Evolutionary conservation across 1,284 basidiomycete species (phyloP).

Genomic region (Pterulicium gracile): DNA sequence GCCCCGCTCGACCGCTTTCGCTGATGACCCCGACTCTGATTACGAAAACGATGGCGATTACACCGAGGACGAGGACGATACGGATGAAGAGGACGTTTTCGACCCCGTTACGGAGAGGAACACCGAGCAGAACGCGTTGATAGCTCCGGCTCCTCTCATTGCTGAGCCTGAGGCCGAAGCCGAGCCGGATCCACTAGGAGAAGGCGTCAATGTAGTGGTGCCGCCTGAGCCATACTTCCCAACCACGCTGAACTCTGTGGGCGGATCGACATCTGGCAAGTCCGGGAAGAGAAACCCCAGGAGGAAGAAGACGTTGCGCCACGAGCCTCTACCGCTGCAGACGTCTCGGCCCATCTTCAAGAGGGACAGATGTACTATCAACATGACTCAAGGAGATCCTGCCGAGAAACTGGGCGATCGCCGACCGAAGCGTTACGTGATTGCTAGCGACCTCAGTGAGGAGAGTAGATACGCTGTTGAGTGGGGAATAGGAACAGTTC

Average conservation of each 20-base stretch:
- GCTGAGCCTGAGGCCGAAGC: slow-evolving; percentile 34
- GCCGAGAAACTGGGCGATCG: slow-evolving; percentile 44
- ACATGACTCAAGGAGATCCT: slow-evolving; percentile 78
- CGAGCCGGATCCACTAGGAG: slow-evolving; percentile 69
- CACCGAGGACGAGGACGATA: slow-evolving; percentile 37
- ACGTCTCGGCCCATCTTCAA: slow-evolving; percentile 80
- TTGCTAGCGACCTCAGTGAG: slow-evolving; percentile 90
- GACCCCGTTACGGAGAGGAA: slow-evolving; percentile 70
- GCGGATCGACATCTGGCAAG: slow-evolving; percentile 16
- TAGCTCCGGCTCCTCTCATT: slow-evolving; percentile 23
- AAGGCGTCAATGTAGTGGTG: slow-evolving; percentile 85
- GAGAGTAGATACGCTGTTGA: slow-evolving; percentile 88
- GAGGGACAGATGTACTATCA: slow-evolving; percentile 88
- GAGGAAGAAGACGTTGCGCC: slow-evolving; percentile 45
- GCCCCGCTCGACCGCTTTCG: slow-evolving; percentile 39
- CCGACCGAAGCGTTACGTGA: slow-evolving; percentile 67
- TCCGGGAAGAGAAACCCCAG: slow-evolving; percentile 35
- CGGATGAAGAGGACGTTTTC: slow-evolving; percentile 48
- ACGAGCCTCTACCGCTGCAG: slow-evolving; percentile 49
- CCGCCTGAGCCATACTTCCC: slow-evolving; percentile 75
- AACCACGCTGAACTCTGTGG: slow-evolving; percentile 44
- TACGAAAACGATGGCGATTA: slow-evolving; percentile 41
- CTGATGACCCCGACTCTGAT: slow-evolving; percentile 41
- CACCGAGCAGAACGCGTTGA: slow-evolving; percentile 66
- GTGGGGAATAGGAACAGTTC: slow-evolving; percentile 94